A percentile compares a stretch with the other conserved stretches of the same genome.
Conservation (phyloP, 768 basidiomycete species). For the Agrocybe chaxingu region DNA sequence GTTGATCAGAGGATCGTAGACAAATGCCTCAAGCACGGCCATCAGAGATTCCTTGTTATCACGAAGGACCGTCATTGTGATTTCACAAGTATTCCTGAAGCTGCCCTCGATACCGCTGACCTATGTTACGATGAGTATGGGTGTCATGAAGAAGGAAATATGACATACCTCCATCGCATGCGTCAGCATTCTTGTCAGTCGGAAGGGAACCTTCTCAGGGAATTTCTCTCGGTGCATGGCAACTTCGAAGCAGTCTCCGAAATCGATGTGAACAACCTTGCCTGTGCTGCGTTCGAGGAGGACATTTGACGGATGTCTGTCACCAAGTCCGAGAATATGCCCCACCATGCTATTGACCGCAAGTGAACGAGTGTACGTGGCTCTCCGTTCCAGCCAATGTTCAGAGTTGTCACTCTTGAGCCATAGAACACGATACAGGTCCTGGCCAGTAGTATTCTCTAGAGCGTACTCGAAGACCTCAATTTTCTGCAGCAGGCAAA, state of each 20-base stretch:
- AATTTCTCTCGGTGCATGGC: conserved; percentile 98
- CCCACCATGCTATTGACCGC: conserved; percentile 99
- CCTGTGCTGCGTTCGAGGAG: conserved; percentile 89
- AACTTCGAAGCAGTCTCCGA: conserved; percentile 98
- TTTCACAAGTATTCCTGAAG: conserved; percentile 93
- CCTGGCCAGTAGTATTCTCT: conserved; percentile 98
- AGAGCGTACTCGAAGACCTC: conserved; percentile 99
- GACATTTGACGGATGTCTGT: conserved; percentile 95
- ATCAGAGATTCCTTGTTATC: conserved; percentile 99
- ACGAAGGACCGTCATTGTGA: conserved; percentile 94
- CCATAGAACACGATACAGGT: conserved; percentile 95
- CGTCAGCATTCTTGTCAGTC: conserved; percentile 95
- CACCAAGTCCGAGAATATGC: conserved; percentile 95
- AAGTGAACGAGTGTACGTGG: conserved; percentile 92
- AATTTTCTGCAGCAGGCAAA: conserved; percentile 93
- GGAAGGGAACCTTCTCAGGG: conserved; percentile 98
- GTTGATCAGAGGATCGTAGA: conserved; percentile 96
- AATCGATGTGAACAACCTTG: conserved; percentile 95
- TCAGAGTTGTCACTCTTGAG: conserved; percentile 93
- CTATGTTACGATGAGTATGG: conserved; percentile 34
- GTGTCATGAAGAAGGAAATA: neutral
- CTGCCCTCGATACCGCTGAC: conserved; percentile 98
- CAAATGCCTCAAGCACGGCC: conserved; percentile 98
- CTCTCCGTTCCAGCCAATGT: conserved; percentile 95
- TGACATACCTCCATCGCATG: conserved; percentile 93